Conservation (phyloP, 2,329 filamentous ascomycete species). For the Phyllachora maydis region DNA sequence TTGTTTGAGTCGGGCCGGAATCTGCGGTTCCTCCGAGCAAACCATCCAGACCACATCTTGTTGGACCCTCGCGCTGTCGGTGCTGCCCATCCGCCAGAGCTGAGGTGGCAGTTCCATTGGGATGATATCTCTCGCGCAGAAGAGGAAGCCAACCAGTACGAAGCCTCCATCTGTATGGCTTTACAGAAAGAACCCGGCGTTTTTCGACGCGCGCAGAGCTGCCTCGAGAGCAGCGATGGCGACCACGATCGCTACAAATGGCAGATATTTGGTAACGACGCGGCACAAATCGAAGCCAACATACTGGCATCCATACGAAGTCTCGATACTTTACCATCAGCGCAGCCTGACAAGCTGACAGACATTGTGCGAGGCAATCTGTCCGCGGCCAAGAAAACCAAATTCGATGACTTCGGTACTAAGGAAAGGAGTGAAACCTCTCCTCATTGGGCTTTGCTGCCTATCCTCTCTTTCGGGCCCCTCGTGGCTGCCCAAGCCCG, state of each 20-base stretch:
- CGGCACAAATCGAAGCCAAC: constrained; percentile 21
- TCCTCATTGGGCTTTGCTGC: constrained; percentile 37
- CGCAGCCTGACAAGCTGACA: constrained; percentile 18
- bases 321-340: too few relatives aligned
- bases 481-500: constrained; percentile 54
- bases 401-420: constrained; percentile 10
- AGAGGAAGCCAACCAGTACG: constrained; percentile 31
- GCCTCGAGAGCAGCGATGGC: constrained; percentile 1
- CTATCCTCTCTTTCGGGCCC: constrained; percentile 56
- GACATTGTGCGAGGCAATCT: constrained; percentile 18
- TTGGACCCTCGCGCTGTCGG: constrained; percentile 26
- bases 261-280: constrained; percentile 26
- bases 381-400: constrained; percentile 1
- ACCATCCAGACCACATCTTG: constrained; percentile 53
- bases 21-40: constrained; percentile 47
- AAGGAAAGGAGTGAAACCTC: too few relatives aligned
- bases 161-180: constrained; percentile 16
- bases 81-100: constrained; percentile 27
- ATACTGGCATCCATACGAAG: constrained; percentile 28
- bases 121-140: constrained; percentile 44
- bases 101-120: constrained; percentile 58
- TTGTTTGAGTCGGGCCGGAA: constrained; percentile 71
- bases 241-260: constrained; percentile 8
- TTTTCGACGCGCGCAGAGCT: constrained; percentile 4
- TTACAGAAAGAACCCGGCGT: constrained; percentile 6